Evolutionary conservation across 2,329 filamentous ascomycete species (phyloP), one percentile per base, ranked within the genome.

Genomic region (Trichoderma aggressivum): DNA sequence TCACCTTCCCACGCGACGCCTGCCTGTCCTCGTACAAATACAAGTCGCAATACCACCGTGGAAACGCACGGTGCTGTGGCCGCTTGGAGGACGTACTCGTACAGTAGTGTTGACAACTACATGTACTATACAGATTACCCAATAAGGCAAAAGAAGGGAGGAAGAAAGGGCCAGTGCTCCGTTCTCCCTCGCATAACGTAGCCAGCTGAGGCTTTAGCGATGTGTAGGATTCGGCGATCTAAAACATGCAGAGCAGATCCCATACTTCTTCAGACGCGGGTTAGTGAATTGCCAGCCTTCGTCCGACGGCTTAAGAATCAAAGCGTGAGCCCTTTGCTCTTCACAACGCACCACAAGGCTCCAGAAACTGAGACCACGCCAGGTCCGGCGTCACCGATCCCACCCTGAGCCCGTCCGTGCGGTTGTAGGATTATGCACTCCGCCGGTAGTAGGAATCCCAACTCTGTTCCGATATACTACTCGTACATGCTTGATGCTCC

Each of bases 371-470:
- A 61, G 66, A 50, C 56, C 56, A 69, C 8, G 28, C 66, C 39
- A 50, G 47, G 65, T 28, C 63, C 66, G 66, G 66, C 66, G 66
- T 61, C 66, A 60, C 66, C 66, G 66, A 69, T 69, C 39, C 55
- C 56, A 61, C 56, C 39, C 28, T 60, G 66, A 60, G 56, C 34
- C 66, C 66, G 39, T 61, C 66, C 43, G 66, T 69, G 66, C 66
- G 66, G 66, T 50, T 28, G 66, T 24, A 61, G 66, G 66, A 69
- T 69, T 50, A 61, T 69, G 66, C 39, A 69, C 66, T 69, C 66
- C 56, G 66, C 66, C 55, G 66, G 56, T 53, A 69, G 66, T 61
- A 61, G 43, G 66, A 69, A 61, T 53, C 53, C 56, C 66, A 58
- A 69, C 56, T 50, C 36, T 59, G 36, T 53, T 61, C 66, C 56